phyloP scores from a whole-genome alignment of 441 rosid species.

The Adansonia gregorii region DNA sequence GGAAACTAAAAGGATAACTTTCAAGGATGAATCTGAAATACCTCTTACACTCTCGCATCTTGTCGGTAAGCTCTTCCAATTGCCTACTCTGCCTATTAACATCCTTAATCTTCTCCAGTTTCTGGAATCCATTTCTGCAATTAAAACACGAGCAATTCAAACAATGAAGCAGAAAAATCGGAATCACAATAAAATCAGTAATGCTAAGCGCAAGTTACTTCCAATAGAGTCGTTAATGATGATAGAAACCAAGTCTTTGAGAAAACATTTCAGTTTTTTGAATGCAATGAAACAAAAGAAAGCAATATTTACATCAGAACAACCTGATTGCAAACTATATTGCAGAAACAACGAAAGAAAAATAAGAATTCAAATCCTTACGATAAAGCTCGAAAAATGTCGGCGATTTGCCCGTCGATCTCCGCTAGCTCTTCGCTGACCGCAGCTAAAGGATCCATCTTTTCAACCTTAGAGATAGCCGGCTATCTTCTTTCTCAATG shows the following conservation, averaged over 20 bases:
- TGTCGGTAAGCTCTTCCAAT: conserved; percentile 87
- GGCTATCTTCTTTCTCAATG: not conserved
- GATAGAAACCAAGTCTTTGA: not conserved
- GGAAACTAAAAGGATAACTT: not conserved
- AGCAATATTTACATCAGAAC: not conserved
- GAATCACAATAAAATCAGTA: not conserved
- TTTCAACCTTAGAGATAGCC: conserved; percentile 5
- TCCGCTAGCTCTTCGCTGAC: conserved; percentile 82
- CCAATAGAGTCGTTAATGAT: not conserved
- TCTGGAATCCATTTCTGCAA: conserved; percentile 92
- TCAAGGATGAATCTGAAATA: conserved; percentile 21
- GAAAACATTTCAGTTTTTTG: not conserved
- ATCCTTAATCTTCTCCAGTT: conserved; percentile 94
- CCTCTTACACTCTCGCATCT: conserved; percentile 99
- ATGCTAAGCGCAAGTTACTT: conserved; percentile 9
- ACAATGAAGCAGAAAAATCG: not conserved
- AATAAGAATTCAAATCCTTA: conserved; percentile 40
- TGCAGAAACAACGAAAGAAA: not conserved
- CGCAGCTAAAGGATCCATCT: conserved; percentile 66
- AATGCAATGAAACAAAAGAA: not conserved
- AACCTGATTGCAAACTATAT: not conserved
- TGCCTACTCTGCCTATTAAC: conserved; percentile 85
- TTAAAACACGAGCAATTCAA: conserved; percentile 14
- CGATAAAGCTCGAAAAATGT: conserved; percentile 87
- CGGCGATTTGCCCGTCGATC: conserved; percentile 84